phyloP scores from a whole-genome alignment of 177 flowering plant species.

The Telopea speciosissima region DNA sequence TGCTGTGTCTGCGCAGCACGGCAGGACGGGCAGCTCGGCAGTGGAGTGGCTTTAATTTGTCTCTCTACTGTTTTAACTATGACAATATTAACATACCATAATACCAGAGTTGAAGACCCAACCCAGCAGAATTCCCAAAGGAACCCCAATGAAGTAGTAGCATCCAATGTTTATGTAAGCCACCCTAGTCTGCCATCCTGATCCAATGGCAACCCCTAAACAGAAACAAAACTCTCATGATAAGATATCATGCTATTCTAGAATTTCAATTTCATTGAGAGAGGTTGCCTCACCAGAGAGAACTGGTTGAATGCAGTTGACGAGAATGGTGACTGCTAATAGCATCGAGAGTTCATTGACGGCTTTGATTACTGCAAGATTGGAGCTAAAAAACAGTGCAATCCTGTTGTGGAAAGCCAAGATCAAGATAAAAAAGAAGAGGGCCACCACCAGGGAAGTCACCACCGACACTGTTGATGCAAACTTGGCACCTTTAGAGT shows the following conservation, averaged over 20 bases:
- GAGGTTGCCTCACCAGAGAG: constrained; percentile 28
- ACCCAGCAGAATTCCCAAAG: background rate
- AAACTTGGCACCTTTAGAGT: constrained; percentile 31
- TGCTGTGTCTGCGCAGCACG: no score
- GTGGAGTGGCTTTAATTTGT: no score
- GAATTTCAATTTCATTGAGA: background rate
- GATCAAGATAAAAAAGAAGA: constrained; percentile 21
- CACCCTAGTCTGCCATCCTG: background rate
- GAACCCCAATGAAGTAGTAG: background rate
- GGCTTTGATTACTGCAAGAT: constrained; percentile 18
- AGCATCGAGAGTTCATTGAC: constrained; percentile 25
- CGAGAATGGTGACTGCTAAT: constrained; percentile 31
- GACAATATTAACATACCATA: background rate
- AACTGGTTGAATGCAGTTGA: constrained; percentile 38
- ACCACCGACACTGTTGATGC: constrained; percentile 21
- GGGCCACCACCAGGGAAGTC: constrained; percentile 27
- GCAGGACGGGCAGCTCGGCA: no score
- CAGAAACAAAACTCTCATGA: background rate
- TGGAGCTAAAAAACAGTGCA: constrained; percentile 32
- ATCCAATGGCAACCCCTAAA: background rate
- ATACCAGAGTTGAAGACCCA: background rate
- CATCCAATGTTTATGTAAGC: background rate
- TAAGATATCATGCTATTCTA: no score
- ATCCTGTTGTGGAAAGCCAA: constrained; percentile 22
- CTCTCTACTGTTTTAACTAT: no score